Evolutionary conservation across 345 rosid genomes (phyloP).

Genomic region (Brassica rapa): DNA sequence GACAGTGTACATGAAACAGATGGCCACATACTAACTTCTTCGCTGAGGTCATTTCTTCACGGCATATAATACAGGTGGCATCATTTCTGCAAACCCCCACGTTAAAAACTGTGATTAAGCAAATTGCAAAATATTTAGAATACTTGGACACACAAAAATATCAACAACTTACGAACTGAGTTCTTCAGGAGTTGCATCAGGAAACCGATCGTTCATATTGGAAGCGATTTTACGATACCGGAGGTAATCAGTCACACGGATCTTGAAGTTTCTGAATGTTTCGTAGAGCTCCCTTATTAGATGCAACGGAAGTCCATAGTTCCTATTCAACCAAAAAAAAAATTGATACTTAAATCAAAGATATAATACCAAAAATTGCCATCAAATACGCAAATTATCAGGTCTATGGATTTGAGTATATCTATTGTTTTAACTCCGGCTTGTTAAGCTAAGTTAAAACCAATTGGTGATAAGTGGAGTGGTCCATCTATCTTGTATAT

Average conservation of each 20-base stretch:
- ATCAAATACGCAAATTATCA: background rate
- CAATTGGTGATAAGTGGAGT: no score
- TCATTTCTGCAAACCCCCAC: slow-evolving; percentile 69
- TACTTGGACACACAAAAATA: background rate
- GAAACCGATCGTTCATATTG: slow-evolving; percentile 95
- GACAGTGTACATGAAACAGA: slow-evolving; percentile 94
- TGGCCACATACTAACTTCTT: slow-evolving; percentile 94
- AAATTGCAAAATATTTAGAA: background rate
- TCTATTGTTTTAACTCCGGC: no score
- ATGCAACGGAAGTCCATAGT: slow-evolving; percentile 93
- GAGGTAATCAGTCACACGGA: slow-evolving; percentile 87
- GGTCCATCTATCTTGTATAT: no score
- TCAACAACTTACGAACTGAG: slow-evolving; percentile 63
- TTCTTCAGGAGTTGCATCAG: slow-evolving; percentile 92
- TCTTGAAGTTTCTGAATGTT: slow-evolving; percentile 90
- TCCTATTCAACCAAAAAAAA: slow-evolving; percentile 51
- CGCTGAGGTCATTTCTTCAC: slow-evolving; percentile 96
- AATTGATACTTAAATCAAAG: background rate
- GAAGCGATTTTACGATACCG: slow-evolving; percentile 95
- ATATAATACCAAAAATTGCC: slow-evolving; percentile 12
- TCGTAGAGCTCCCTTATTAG: slow-evolving; percentile 92
- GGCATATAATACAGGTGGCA: slow-evolving; percentile 93
- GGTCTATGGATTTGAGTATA: no score
- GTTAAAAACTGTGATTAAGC: slow-evolving; percentile 22
- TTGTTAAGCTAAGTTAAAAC: no score